These are phyloP conservation scores for Claviceps sp. DNA, from an alignment of 2,329 filamentous ascomycete genomes.

Conservation along the genomic window DNA sequence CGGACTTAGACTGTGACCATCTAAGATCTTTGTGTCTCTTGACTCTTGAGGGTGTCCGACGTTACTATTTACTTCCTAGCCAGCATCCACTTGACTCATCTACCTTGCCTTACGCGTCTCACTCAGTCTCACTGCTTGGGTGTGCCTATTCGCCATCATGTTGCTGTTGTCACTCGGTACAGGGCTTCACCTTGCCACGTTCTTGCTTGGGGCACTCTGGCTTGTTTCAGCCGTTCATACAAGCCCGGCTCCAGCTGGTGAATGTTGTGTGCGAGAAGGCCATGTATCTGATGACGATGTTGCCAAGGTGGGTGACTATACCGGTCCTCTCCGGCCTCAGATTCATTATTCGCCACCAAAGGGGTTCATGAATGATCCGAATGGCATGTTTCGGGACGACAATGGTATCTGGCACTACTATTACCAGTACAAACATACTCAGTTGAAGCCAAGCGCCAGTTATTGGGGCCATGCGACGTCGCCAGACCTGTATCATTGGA, in stretches of 20 bases:
- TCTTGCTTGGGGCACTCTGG: not conserved
- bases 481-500: conserved; percentile 49
- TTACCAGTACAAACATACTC: conserved; percentile 41
- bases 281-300: conserved; percentile 13
- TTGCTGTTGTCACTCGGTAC: not conserved
- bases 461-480: conserved; percentile 57
- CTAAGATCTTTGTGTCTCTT: no score
- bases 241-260: not conserved
- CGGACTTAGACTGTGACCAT: no score
- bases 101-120: no score
- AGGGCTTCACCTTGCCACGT: not conserved
- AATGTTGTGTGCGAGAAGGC: not conserved
- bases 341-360: conserved; percentile 5
- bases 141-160: no score
- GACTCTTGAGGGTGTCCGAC: no score
- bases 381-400: conserved; percentile 31
- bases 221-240: not conserved
- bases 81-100: no score
- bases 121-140: no score
- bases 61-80: no score
- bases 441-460: conserved; percentile 39
- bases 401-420: conserved; percentile 49
- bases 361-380: conserved; percentile 2
- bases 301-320: not conserved
- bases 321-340: conserved; percentile 10